Evolutionary conservation across 2,329 filamentous ascomycete genomes (phyloP), one percentile per base, ranked within the genome.

Genomic region (Aspergillus oerlinghausenensis): DNA sequence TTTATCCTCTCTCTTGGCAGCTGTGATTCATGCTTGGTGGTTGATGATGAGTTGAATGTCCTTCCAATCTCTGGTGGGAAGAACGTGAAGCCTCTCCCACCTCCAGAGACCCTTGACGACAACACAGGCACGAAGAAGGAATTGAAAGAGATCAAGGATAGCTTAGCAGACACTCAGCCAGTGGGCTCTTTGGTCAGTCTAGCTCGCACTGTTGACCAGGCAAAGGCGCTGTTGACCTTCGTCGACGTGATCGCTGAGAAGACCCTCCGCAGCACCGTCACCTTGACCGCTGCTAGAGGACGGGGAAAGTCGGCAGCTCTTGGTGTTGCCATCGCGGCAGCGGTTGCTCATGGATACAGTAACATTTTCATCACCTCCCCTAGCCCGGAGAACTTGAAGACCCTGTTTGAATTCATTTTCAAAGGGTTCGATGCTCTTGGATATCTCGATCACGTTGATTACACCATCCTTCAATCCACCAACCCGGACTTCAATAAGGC

Each of bases 401-500:
- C 94, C 0, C 81, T 99, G 7, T 99, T 99, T 71, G 92, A 99
- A 68, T 99, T 99, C 68, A 85, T 99, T 19, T 97, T 99, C 82
- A 97, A 97, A 74, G 94, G 92, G 0, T 99, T 99, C 67, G 94
- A 99, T 72, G 90, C 92, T 10, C 81, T 99, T 28, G 90, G 88
- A 32, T 99, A 99, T 69, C 85, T 92, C 62, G 94, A 99, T 66
- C 94, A 99, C 70, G 86, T 92, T 65, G 94, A 99, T 71, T 99
- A 99, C 77, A 95, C 92, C 54, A 97, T 99, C 64, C 92, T 97
- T 56, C 94, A 99, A 70, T 97, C 92, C 1, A 97, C 93, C 3
- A 97, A 99, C 73, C 93, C 94, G 0, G 93, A 97, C 64, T 97
- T 97, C 80, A 97, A 97, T 81, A 99, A 99, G 79, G 94, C 94